Base-by-base conservation (phyloP, 129 eudicot species). In the sunflower (Helianthus annuus) region DNA sequence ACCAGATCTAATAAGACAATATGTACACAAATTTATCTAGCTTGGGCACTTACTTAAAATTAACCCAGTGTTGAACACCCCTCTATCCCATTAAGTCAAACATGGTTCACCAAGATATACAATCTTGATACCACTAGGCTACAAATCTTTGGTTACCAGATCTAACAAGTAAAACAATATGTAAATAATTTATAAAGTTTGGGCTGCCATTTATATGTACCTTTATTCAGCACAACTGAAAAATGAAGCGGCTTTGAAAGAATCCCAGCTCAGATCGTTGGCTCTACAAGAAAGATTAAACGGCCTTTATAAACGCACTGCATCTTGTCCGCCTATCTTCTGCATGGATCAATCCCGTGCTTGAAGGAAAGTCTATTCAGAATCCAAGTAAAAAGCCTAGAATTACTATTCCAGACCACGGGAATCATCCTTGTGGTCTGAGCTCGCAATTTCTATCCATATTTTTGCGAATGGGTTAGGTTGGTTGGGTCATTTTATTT, bases 311-410 rank as follows among this genome's bases (percentile, higher is more conserved):
- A 60, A 95, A 90, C 72, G 97, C 97, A 40, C 79, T 95, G 72
- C 94, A 95, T 70, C 99, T 95, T 71, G 91, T 90, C 64, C 87
- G 75, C 78, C 91, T 94, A 75, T 78, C 87, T 48, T 84, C 81
- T 84, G 99, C 99, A 69, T 95, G 99, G 99, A 88, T 95, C 49
- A 85, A 85, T 48, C 82, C 81, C 53, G 64, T 73, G 48, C 65
- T 71, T 57, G 89, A 79, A 53, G 90, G 80, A 48, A 79, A 75
- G 40, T 78, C 84, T 68, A 64, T 51, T 36, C 77, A 66, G 19
- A 88, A 79, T 81, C 96, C 97, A 52, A 80, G 84, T 88, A 95
- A 95, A 74, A 95, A 72, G 90, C 88, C 97, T 69, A 83, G 95
- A 82, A 71, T 81, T 17, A 45, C 71, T 17, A 69, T 53, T 72